These are phyloP conservation scores for Agapanthus africanus DNA, from an alignment of 106 monocot genomes.

Conservation along the genomic window DNA sequence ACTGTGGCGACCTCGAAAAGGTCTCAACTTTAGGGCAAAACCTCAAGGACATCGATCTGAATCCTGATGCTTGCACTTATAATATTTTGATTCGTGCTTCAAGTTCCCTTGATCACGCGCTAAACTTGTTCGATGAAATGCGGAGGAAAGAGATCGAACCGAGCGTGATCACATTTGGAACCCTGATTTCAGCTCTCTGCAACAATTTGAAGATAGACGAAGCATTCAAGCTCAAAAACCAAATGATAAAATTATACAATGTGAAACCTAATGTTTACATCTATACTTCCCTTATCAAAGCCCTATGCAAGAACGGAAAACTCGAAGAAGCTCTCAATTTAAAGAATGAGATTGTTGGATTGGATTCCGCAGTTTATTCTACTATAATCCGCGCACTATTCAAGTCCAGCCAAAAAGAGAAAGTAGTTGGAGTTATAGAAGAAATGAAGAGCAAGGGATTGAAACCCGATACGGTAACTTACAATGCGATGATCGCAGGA, in stretches of 20 bases:
- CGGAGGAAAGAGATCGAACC: conserved; percentile 31
- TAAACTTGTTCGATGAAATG: conserved; percentile 77
- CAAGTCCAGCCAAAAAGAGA: conserved; percentile 39
- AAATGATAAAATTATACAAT: conserved; percentile 28
- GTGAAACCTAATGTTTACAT: conserved; percentile 47
- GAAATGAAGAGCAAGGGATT: conserved; percentile 58
- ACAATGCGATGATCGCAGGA: conserved; percentile 77
- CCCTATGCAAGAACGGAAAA: conserved; percentile 28
- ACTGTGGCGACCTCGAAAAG: conserved; percentile 16
- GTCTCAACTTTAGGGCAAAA: conserved; percentile 18
- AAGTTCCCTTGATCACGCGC: conserved; percentile 18
- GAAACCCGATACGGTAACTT: conserved; percentile 41
- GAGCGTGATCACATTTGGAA: conserved; percentile 42
- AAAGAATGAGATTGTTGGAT: conserved; percentile 37
- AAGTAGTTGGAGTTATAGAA: conserved; percentile 49
- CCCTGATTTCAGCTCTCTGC: conserved; percentile 46
- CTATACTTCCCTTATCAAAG: conserved; percentile 62
- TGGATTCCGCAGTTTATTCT: conserved; percentile 53
- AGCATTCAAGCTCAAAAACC: conserved; percentile 42
- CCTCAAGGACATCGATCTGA: conserved; percentile 8
- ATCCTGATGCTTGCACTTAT: conserved; percentile 53
- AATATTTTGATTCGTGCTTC: conserved; percentile 36
- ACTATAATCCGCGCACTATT: conserved; percentile 61
- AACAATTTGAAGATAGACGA: conserved; percentile 25
- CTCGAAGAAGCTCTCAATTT: conserved; percentile 45